Percentiles rank a stretch among this genome's conserved stretches.
Evolutionary conservation across 1,284 basidiomycete species (phyloP).

Genomic region (Heliocybe sulcata): DNA sequence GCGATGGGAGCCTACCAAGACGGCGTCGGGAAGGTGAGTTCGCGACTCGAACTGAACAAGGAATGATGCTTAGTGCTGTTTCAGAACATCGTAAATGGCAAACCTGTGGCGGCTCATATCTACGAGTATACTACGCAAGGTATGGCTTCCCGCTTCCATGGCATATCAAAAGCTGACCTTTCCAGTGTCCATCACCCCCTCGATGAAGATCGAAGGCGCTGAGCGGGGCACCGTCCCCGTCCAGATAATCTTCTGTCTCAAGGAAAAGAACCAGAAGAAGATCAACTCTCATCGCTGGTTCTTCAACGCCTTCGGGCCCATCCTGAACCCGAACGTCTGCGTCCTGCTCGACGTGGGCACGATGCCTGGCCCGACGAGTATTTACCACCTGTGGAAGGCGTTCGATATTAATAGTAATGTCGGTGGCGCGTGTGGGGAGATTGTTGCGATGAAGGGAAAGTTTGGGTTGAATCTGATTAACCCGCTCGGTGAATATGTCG

Average conservation of each 20-base stretch:
- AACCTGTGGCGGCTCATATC: slow-evolving; percentile 85
- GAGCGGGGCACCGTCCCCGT: slow-evolving; percentile 82
- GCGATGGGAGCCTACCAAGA: slow-evolving; percentile 82
- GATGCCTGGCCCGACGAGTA: slow-evolving; percentile 81
- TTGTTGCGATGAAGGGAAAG: slow-evolving; percentile 87
- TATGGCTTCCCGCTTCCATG: slow-evolving; percentile 27
- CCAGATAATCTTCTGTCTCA: slow-evolving; percentile 92
- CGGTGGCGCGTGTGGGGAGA: slow-evolving; percentile 96
- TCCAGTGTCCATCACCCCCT: slow-evolving; percentile 75
- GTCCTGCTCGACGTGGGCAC: slow-evolving; percentile 94
- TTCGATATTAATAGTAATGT: slow-evolving; percentile 96
- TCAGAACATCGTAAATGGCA: slow-evolving; percentile 78
- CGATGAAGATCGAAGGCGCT: slow-evolving; percentile 76
- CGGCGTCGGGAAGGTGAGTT: slow-evolving; percentile 75
- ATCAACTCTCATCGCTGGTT: slow-evolving; percentile 95
- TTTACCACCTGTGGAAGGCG: slow-evolving; percentile 96
- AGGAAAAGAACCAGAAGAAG: slow-evolving; percentile 90
- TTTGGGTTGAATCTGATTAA: slow-evolving; percentile 74
- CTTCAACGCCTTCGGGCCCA: slow-evolving; percentile 81
- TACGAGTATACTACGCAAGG: slow-evolving; percentile 93
- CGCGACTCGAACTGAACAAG: background rate
- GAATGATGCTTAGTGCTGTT: slow-evolving; percentile 1
- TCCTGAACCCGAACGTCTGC: slow-evolving; percentile 84
- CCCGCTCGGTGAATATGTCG: slow-evolving; percentile 53
- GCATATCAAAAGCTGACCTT: slow-evolving; percentile 9